phyloP scores from a whole-genome alignment of 2,329 filamentous ascomycete genomes.

The Phoma sp. region DNA sequence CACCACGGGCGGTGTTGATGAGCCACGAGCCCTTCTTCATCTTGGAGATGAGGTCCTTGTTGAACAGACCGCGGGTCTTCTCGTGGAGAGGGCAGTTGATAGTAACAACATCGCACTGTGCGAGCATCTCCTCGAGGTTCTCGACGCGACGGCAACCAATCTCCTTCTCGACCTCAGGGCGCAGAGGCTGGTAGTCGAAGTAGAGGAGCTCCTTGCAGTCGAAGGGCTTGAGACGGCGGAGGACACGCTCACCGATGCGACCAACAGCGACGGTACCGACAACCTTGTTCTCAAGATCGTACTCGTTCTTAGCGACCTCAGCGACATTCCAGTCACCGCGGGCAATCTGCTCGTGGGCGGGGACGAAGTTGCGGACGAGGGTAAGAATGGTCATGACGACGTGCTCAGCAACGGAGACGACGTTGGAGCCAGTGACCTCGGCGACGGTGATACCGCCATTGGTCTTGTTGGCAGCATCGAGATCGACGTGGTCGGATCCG shows the following conservation, averaged over 20 bases:
- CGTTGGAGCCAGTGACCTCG: constrained; percentile 97
- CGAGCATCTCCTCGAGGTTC: constrained; percentile 88
- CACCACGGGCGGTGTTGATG: constrained; percentile 97
- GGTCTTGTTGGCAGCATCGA: constrained; percentile 96
- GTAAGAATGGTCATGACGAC: constrained; percentile 98
- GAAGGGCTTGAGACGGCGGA: constrained; percentile 93
- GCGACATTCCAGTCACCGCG: constrained; percentile 94
- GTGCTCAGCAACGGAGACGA: constrained; percentile 98
- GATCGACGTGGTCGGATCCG: constrained; percentile 96
- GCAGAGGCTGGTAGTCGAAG: constrained; percentile 98
- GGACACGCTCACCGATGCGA: constrained; percentile 96
- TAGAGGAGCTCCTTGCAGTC: constrained; percentile 99
- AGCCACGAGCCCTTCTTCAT: constrained; percentile 99
- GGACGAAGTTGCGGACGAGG: constrained; percentile 97
- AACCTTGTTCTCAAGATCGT: constrained; percentile 94
- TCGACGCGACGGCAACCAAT: constrained; percentile 93
- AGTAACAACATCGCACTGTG: constrained; percentile 95
- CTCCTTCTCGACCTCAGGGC: constrained; percentile 85
- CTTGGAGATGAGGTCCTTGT: constrained; percentile 98
- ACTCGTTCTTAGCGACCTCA: constrained; percentile 96
- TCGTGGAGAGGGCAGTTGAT: constrained; percentile 99
- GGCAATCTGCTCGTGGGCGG: constrained; percentile 92
- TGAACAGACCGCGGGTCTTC: constrained; percentile 95
- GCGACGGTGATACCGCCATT: constrained; percentile 97
- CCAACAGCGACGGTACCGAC: constrained; percentile 97